phyloP scores from a whole-genome alignment of 2,329 filamentous ascomycete species.

The Sclerotinia sclerotiorum region DNA sequence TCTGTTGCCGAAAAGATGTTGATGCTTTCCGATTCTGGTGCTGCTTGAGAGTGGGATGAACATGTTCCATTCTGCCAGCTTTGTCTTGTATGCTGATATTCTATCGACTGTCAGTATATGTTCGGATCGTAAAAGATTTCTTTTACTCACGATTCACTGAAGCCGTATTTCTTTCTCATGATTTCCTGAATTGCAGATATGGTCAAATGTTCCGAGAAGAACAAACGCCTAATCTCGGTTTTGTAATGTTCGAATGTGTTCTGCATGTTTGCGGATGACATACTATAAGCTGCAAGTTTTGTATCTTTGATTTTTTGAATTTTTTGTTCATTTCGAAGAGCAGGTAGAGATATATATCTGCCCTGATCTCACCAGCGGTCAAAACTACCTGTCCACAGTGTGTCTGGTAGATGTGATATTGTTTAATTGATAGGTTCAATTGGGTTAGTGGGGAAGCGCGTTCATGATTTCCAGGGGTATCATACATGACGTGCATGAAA shows the following conservation, averaged over 20 bases:
- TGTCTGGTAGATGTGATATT: conserved; percentile 18
- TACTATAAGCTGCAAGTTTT: neutral
- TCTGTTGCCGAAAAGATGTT: neutral
- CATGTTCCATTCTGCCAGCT: conserved; percentile 23
- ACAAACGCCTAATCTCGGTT: conserved; percentile 18
- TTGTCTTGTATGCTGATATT: conserved; percentile 23
- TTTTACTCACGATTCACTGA: conserved; percentile 18
- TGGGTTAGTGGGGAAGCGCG: conserved; percentile 21
- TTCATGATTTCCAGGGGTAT: conserved; percentile 16
- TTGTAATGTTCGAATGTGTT: conserved; percentile 20
- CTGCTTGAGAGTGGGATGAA: conserved; percentile 13
- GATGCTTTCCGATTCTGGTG: conserved; percentile 13
- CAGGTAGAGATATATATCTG: conserved; percentile 20
- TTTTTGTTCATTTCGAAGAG: neutral
- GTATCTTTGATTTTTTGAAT: conserved; percentile 1
- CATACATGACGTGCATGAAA: conserved; percentile 24
- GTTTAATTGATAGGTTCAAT: conserved; percentile 21
- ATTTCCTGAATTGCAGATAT: conserved; percentile 22
- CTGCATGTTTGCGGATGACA: conserved; percentile 16
- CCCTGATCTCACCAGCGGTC: neutral
- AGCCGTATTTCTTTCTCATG: conserved; percentile 21
- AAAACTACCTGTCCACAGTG: conserved; percentile 1
- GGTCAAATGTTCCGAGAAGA: conserved; percentile 14
- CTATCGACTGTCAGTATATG: conserved; percentile 6
- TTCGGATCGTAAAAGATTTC: neutral